These are phyloP conservation scores for Fragosphaeria purpurea DNA, from an alignment of 2,329 filamentous ascomycete genomes.

Conservation along the genomic window DNA sequence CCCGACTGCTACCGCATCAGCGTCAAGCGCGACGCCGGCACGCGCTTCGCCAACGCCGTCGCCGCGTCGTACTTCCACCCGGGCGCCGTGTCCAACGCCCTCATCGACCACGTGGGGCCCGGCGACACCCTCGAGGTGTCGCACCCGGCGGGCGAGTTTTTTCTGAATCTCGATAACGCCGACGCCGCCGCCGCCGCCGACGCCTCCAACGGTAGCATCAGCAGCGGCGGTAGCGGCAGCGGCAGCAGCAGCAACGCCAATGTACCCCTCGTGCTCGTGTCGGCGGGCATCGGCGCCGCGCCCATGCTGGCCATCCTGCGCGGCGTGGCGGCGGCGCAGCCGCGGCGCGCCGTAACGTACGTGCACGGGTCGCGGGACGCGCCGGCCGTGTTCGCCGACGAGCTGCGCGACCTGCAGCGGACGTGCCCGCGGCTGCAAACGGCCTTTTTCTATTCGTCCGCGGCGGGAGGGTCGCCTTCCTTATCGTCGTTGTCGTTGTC, in stretches of 20 bases:
- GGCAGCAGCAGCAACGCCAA: slow-evolving; percentile 15
- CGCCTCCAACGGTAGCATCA: slow-evolving; percentile 35
- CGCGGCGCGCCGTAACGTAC: slow-evolving; percentile 44
- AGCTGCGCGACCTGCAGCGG: slow-evolving; percentile 35
- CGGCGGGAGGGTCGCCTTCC: slow-evolving; percentile 15
- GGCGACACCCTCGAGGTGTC: slow-evolving; percentile 56
- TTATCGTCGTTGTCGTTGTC: slow-evolving; percentile 7
- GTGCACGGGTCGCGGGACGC: slow-evolving; percentile 46
- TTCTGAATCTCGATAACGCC: slow-evolving; percentile 33
- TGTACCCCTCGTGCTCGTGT: slow-evolving; percentile 49
- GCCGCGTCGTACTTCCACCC: slow-evolving; percentile 39
- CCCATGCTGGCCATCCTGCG: slow-evolving; percentile 53
- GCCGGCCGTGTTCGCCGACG: slow-evolving; percentile 42
- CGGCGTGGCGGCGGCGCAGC: slow-evolving; percentile 34
- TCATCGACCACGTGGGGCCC: slow-evolving; percentile 51
- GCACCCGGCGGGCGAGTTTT: slow-evolving; percentile 56
- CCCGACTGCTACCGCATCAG: slow-evolving; percentile 54
- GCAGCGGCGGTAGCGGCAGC: no score
- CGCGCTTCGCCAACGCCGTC: slow-evolving; percentile 32
- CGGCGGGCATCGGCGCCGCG: slow-evolving; percentile 50
- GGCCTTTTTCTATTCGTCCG: slow-evolving; percentile 38
- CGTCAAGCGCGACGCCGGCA: slow-evolving; percentile 55
- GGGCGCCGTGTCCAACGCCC: slow-evolving; percentile 59
- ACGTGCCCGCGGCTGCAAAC: slow-evolving; percentile 25
- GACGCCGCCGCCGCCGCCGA: slow-evolving; percentile 38